Evolutionary conservation across 257 asterid species (phyloP).

Genomic region (Salvia miltiorrhiza): DNA sequence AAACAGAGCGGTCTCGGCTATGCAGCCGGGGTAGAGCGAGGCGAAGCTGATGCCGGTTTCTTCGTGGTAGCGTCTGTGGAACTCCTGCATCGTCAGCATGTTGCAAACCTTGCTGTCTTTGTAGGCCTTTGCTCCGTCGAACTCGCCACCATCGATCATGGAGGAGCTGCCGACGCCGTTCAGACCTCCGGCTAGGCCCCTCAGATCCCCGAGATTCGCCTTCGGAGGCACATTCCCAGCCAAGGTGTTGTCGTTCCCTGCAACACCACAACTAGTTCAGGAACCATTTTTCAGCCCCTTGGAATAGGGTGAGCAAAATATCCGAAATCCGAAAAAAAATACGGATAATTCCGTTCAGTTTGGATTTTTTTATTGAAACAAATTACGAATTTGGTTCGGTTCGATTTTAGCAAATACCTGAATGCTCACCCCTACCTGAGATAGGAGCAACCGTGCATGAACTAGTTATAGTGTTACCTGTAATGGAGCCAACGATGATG

Average conservation of each 20-base stretch:
- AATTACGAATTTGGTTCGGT: too few species aligned
- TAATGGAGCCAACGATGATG: slow-evolving; percentile 86
- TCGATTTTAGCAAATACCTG: too few species aligned
- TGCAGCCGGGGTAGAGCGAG: slow-evolving; percentile 94
- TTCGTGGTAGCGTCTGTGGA: slow-evolving; percentile 74
- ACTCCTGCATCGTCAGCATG: slow-evolving; percentile 95
- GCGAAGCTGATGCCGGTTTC: slow-evolving; percentile 70
- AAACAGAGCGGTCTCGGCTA: slow-evolving; percentile 79
- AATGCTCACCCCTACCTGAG: too few species aligned
- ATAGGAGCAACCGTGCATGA: too few species aligned
- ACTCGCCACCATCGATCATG: slow-evolving; percentile 91
- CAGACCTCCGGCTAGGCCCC: slow-evolving; percentile 84
- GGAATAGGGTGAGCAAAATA: too few species aligned
- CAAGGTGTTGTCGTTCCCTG: slow-evolving; percentile 93
- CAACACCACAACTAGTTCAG: not conserved
- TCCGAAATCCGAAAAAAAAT: too few species aligned
- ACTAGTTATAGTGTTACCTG: slow-evolving; percentile 39
- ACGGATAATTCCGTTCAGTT: too few species aligned
- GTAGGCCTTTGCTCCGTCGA: slow-evolving; percentile 95
- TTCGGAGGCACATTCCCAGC: slow-evolving; percentile 99
- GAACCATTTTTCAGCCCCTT: not conserved
- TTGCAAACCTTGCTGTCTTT: slow-evolving; percentile 96
- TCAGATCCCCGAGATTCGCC: slow-evolving; percentile 86
- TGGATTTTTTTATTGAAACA: too few species aligned
- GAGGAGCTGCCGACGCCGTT: slow-evolving; percentile 58